These are phyloP conservation scores for Termitomyces sp. DNA, from an alignment of 768 basidiomycete species.

Conservation along the genomic window DNA sequence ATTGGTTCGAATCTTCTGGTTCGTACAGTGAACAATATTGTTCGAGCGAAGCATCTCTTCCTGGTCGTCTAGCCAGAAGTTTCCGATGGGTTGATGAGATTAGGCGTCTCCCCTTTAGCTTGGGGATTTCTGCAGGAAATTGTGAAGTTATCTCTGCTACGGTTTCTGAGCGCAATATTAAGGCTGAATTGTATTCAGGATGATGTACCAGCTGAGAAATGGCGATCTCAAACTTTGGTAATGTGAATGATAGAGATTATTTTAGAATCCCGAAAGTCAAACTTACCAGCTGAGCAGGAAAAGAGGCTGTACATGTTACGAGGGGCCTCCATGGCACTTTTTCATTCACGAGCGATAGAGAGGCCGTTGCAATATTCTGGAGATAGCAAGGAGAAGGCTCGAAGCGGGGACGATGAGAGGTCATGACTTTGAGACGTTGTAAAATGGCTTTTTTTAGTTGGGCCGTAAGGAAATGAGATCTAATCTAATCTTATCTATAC, in stretches of 20 bases:
- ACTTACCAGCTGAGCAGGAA: conserved; percentile 38
- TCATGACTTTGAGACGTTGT: no score
- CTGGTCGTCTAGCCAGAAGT: conserved; percentile 75
- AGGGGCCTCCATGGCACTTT: conserved; percentile 26
- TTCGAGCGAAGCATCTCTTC: conserved; percentile 65
- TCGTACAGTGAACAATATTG: conserved; percentile 77
- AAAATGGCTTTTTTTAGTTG: no score
- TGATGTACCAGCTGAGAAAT: conserved; percentile 73
- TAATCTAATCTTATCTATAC: background rate
- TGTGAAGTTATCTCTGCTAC: conserved; percentile 33
- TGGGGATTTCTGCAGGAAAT: conserved; percentile 29
- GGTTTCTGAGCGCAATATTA: conserved; percentile 82
- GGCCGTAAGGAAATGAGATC: no score
- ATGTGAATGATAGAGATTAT: background rate
- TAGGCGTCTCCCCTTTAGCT: conserved; percentile 29
- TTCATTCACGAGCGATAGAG: conserved; percentile 2
- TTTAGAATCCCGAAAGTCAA: background rate
- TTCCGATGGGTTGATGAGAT: conserved; percentile 57
- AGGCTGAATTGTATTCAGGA: conserved; percentile 89
- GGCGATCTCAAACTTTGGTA: conserved; percentile 63
- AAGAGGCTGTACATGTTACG: conserved; percentile 35
- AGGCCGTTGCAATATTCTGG: background rate
- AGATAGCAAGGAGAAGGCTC: conserved; percentile 12
- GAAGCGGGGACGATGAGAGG: conserved; percentile 14
- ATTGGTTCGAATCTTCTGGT: conserved; percentile 7